These are phyloP conservation scores for Solanum aculeatissimum DNA, from an alignment of 305 asterid species.

Conservation along the genomic window DNA sequence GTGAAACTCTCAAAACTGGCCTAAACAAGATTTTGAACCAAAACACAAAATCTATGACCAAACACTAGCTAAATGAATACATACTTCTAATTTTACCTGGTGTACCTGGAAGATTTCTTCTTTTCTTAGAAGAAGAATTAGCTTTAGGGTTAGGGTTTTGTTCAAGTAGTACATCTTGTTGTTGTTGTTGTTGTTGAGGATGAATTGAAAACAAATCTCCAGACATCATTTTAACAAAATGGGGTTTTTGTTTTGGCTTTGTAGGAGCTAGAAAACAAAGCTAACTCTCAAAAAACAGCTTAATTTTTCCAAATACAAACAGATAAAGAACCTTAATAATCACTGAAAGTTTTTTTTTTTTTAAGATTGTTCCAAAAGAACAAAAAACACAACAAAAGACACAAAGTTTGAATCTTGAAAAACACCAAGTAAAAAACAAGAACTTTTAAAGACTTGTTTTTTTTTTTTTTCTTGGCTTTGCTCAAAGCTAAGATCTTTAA, in stretches of 20 bases:
- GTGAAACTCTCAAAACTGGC: no score
- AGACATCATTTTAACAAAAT: conserved; percentile 46
- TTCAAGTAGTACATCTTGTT: conserved; percentile 4
- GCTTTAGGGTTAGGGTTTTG: conserved; percentile 50
- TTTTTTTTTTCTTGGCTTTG: background rate
- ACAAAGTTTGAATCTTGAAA: background rate
- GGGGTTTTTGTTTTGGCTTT: background rate
- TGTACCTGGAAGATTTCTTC: conserved; percentile 69
- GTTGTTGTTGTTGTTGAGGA: conserved; percentile 7
- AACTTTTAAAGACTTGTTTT: background rate
- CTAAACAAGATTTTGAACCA: no score
- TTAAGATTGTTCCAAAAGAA: conserved; percentile 27
- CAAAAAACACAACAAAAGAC: conserved; percentile 5
- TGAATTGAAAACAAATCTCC: conserved; percentile 55
- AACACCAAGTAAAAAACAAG: conserved; percentile 22
- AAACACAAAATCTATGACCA: background rate
- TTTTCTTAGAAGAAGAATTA: conserved; percentile 44
- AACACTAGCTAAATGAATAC: background rate
- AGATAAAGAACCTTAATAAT: conserved; percentile 32
- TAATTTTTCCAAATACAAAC: conserved; percentile 31
- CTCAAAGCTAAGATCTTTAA: conserved; percentile 6
- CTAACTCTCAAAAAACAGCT: background rate
- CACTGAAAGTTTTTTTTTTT: conserved; percentile 1
- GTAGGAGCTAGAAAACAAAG: conserved; percentile 35
- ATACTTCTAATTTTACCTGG: conserved; percentile 34